These are phyloP conservation scores for Lepidium didymum DNA, from an alignment of 345 rosid species.

Conservation along the genomic window DNA sequence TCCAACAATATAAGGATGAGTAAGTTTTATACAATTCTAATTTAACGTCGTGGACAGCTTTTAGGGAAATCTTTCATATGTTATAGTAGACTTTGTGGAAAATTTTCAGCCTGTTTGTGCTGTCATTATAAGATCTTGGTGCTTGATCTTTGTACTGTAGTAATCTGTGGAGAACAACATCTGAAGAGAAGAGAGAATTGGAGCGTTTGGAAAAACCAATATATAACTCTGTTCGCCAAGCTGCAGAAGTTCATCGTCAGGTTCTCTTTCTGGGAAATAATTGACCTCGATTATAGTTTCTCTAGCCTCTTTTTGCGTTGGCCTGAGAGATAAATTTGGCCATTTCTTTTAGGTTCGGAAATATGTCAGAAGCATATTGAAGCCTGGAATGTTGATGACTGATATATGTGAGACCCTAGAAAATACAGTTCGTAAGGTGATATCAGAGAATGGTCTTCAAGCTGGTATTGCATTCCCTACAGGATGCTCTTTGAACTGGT, in stretches of 20 bases:
- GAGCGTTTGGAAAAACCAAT: slow-evolving; percentile 80
- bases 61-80: background rate
- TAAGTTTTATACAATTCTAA: slow-evolving; percentile 30
- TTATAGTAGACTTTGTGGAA: background rate
- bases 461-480: slow-evolving; percentile 99
- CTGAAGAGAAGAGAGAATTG: slow-evolving; percentile 93
- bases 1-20: slow-evolving; percentile 92
- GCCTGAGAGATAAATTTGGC: background rate
- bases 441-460: slow-evolving; percentile 86
- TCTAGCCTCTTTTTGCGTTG: background rate
- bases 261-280: slow-evolving; percentile 19
- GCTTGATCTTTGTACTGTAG: slow-evolving; percentile 31
- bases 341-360: slow-evolving; percentile 56
- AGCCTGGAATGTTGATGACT: slow-evolving; percentile 92
- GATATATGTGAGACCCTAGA: slow-evolving; percentile 92
- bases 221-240: slow-evolving; percentile 89
- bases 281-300: background rate
- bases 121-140: background rate
- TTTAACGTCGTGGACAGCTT: background rate
- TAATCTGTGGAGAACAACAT: slow-evolving; percentile 89
- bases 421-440: slow-evolving; percentile 79
- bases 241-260: slow-evolving; percentile 99
- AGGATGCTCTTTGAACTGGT: slow-evolving; percentile 97
- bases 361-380: slow-evolving; percentile 69
- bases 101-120: background rate